Percentiles rank a stretch among this genome's conserved stretches.
Conservation (phyloP, 2,329 filamentous ascomycete species). For the Diplodia mutila region DNA sequence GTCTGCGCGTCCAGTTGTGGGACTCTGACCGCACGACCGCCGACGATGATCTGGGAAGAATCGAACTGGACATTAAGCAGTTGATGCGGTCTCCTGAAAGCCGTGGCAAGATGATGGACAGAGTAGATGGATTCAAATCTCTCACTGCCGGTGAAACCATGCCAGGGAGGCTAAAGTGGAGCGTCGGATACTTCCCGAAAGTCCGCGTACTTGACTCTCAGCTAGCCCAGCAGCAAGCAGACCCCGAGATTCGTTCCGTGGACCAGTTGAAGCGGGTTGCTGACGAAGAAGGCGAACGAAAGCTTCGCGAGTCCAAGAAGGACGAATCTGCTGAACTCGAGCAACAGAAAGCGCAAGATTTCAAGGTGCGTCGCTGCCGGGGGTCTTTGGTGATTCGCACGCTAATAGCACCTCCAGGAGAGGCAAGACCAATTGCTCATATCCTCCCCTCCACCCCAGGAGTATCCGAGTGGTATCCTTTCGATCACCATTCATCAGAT, state of each 20-base stretch:
- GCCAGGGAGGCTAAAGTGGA: conserved; percentile 71
- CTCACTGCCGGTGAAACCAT: conserved; percentile 68
- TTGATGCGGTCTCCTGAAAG: conserved; percentile 64
- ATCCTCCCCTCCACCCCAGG: conserved; percentile 65
- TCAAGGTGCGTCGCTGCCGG: conserved; percentile 49
- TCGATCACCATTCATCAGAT: conserved; percentile 75
- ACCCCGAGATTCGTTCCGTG: conserved; percentile 60
- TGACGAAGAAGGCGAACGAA: conserved; percentile 57
- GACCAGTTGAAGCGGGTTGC: conserved; percentile 65
- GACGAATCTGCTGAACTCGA: conserved; percentile 65
- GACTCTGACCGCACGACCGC: conserved; percentile 74
- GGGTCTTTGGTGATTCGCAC: background rate
- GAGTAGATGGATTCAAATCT: conserved; percentile 67
- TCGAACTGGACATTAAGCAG: conserved; percentile 69
- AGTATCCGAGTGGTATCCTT: conserved; percentile 68
- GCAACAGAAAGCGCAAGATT: conserved; percentile 70
- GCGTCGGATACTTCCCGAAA: conserved; percentile 73
- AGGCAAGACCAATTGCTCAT: conserved; percentile 66
- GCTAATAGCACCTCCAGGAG: conserved; percentile 28
- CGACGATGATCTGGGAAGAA: conserved; percentile 74
- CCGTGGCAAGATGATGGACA: conserved; percentile 64
- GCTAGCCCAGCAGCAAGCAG: conserved; percentile 63
- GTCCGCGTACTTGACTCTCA: conserved; percentile 65
- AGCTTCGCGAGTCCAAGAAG: conserved; percentile 67
- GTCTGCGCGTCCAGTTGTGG: conserved; percentile 72